Evolutionary conservation across 805 yeast genomes (phyloP).

Genomic region (Spathaspora gorwiae): DNA sequence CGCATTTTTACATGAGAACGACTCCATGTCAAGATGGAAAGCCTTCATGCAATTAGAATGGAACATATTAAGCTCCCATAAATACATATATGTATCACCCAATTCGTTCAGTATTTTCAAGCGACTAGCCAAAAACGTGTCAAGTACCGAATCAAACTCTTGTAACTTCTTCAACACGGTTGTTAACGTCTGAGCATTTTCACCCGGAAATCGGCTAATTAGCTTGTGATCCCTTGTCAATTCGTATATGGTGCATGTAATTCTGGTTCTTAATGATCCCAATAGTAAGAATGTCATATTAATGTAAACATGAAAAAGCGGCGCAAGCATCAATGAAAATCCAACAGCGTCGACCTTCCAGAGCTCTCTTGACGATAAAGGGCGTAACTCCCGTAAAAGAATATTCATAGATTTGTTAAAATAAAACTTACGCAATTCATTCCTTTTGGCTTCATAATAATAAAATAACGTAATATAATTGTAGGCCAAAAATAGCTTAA

Average conservation of each 20-base stretch:
- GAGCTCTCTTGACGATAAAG: not conserved
- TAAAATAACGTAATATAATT: not conserved
- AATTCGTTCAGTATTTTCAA: not conserved
- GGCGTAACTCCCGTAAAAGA: not conserved
- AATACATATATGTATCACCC: not conserved
- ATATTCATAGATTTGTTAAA: not conserved
- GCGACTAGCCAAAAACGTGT: not conserved
- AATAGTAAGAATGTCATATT: not conserved
- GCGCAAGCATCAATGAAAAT: not conserved
- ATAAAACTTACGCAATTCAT: not conserved
- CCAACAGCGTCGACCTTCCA: not conserved
- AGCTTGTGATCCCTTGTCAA: not conserved
- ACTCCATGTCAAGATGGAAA: not conserved
- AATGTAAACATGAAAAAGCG: not conserved
- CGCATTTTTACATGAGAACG: not conserved
- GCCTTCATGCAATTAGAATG: not conserved
- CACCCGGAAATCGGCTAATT: not conserved
- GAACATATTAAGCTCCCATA: not conserved
- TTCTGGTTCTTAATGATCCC: not conserved
- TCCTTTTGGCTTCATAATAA: slow-evolving; percentile 1
- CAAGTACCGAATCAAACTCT: not conserved
- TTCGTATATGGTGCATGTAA: not conserved
- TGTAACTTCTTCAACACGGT: not conserved
- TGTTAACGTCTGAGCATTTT: not conserved
- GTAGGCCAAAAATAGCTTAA: slow-evolving; percentile 1